Evolutionary conservation across 2,329 filamentous ascomycete species (phyloP), one percentile per base, ranked within the genome.

Genomic region (Ustulina deusta): DNA sequence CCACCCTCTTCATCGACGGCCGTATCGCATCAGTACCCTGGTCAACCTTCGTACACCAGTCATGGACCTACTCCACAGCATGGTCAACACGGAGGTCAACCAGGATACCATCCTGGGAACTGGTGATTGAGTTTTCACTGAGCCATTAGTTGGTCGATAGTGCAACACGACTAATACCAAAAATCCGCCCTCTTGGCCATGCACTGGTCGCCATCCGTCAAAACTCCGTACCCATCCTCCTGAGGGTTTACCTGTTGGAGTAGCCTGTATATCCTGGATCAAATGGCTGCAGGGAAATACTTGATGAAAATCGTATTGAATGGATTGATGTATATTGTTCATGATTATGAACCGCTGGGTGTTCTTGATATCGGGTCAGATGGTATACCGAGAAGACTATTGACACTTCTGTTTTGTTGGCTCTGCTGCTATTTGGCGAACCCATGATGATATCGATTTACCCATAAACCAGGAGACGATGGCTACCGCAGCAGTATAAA

Each of bases 401-500:
- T 81, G 79, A 70, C 75, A 76, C 75, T 85, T 85, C 71, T 72
- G 72, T 55, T 67, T 69, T 25, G 69, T 66, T 29, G 69, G 70
- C 71, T 75, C 61, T 70, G 63, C 52, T 65, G 75, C 75, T 27
- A 78, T 65, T 22, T 65, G 62, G 65, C 74, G 73, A 66, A 83
- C 71, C 74, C 74, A 75, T 15, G 69, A 69, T 36, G 78, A 74
- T 40, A 83, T 74, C 66, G 76, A 76, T 64, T 74, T 77, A 42
- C 84, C 82, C n/a, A 84, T 73, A 61, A 83, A 79, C 79, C 79
- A 84, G 3, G 82, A 82, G 42, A 77, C 71, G 29, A 80, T 69
- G n/a, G 89, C 88, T 61, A 97, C 85, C 2, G 87, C 72, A 3
- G 85, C 74, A 61, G 97, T 84, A 79, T 94, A 97, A 40, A 81